A percentile compares a stretch with the other conserved stretches of the same genome.
These are phyloP conservation scores for Triticum urartu DNA, from an alignment of 176 grass and related monocot species.

Conservation along the genomic window DNA sequence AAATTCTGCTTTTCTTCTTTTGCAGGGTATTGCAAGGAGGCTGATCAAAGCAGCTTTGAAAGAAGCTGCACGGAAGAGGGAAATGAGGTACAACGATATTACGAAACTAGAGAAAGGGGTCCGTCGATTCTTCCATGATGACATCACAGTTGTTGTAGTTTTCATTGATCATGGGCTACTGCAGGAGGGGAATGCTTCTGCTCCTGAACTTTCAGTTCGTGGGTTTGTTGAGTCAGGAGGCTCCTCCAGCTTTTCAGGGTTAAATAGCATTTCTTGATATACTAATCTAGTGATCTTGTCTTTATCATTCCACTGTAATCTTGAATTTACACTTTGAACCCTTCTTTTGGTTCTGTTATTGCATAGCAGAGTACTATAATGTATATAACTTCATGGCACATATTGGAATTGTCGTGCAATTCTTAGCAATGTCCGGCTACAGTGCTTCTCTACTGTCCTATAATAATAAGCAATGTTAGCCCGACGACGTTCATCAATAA, in stretches of 20 bases:
- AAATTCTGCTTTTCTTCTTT: background rate
- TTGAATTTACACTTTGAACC: background rate
- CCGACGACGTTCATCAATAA: background rate
- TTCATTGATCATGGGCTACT: constrained; percentile 52
- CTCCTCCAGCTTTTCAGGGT: constrained; percentile 66
- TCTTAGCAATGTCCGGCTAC: background rate
- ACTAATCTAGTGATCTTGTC: constrained; percentile 18
- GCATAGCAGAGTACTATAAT: constrained; percentile 14
- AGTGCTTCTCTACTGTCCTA: background rate
- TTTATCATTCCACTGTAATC: constrained; percentile 35
- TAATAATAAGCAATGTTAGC: constrained; percentile 9
- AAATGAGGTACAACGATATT: constrained; percentile 53
- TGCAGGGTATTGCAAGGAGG: constrained; percentile 62
- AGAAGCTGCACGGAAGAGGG: constrained; percentile 62
- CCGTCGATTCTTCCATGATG: constrained; percentile 60
- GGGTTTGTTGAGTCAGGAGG: constrained; percentile 75
- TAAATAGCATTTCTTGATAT: constrained; percentile 61
- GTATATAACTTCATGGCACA: constrained; percentile 9
- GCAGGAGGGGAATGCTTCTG: constrained; percentile 35
- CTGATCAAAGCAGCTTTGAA: constrained; percentile 51
- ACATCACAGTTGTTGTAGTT: constrained; percentile 61
- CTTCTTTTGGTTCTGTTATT: constrained; percentile 14
- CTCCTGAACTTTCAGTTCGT: constrained; percentile 75
- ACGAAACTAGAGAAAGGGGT: constrained; percentile 62
- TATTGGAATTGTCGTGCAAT: background rate